These are phyloP conservation scores for Lunularia cruciata DNA, from an alignment of 225 moss, liverwort and hornwort species.

Conservation along the genomic window DNA sequence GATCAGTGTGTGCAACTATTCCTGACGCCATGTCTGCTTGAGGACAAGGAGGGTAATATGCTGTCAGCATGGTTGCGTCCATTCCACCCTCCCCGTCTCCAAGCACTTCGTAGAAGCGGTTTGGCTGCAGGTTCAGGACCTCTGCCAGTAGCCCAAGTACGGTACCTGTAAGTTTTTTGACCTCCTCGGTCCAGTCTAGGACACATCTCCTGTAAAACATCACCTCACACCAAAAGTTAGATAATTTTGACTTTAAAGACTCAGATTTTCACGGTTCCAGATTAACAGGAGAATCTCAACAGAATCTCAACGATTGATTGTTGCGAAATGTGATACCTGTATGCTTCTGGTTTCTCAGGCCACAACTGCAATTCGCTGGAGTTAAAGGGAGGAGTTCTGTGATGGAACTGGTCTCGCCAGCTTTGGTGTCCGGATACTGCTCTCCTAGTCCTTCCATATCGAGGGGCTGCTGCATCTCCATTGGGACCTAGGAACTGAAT, in stretches of 20 bases:
- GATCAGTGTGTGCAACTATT: conserved; percentile 12
- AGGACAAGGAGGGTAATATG: conserved; percentile 17
- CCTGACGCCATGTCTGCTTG: conserved; percentile 13
- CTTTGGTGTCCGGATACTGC: conserved; percentile 9
- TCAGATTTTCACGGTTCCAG: no score
- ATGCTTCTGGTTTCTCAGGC: conserved; percentile 9
- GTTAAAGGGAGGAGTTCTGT: conserved; percentile 3
- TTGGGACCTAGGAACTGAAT: not conserved
- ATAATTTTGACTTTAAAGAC: no score
- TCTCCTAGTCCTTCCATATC: conserved; percentile 8
- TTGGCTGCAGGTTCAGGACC: not conserved
- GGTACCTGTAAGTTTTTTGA: not conserved
- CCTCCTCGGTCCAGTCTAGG: conserved; percentile 7
- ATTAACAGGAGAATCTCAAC: no score
- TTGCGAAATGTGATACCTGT: not conserved
- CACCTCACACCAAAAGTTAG: not conserved
- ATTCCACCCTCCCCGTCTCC: not conserved
- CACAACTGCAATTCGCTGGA: not conserved
- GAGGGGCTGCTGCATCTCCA: not conserved
- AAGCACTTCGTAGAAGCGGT: not conserved
- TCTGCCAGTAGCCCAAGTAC: conserved; percentile 3
- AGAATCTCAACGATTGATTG: not conserved
- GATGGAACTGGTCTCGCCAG: conserved; percentile 17
- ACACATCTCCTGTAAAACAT: conserved; percentile 2
- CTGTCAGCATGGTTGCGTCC: conserved; percentile 8